These are phyloP conservation scores for Comarum palustre DNA, from an alignment of 306 rosid species.

Conservation along the genomic window DNA sequence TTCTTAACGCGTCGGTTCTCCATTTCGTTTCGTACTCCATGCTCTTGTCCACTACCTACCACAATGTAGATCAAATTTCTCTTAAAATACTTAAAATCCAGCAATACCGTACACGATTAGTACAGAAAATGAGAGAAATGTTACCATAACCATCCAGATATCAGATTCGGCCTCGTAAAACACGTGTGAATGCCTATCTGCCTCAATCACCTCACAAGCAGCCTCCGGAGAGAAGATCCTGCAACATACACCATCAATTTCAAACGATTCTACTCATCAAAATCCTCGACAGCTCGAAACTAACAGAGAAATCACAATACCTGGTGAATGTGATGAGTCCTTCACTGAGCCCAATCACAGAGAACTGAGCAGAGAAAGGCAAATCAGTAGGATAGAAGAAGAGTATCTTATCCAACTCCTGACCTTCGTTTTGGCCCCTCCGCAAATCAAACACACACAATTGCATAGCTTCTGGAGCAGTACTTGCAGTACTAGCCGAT, in stretches of 20 bases:
- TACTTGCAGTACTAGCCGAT: slow-evolving; percentile 35
- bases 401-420: slow-evolving; percentile 88
- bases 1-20: slow-evolving; percentile 74
- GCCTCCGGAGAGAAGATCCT: slow-evolving; percentile 92
- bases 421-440: slow-evolving; percentile 95
- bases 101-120: neutral
- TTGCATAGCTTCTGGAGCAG: slow-evolving; percentile 48
- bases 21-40: slow-evolving; percentile 77
- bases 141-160: slow-evolving; percentile 92
- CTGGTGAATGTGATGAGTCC: slow-evolving; percentile 95
- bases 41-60: slow-evolving; percentile 82
- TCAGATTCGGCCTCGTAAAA: slow-evolving; percentile 83
- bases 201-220: slow-evolving; percentile 85
- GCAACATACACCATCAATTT: slow-evolving; percentile 15
- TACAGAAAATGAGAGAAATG: neutral
- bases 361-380: slow-evolving; percentile 79
- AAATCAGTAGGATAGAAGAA: slow-evolving; percentile 83
- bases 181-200: slow-evolving; percentile 77
- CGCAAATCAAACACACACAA: slow-evolving; percentile 81
- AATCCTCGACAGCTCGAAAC: neutral
- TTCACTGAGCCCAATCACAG: slow-evolving; percentile 93
- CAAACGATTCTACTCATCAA: neutral
- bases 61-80: slow-evolving; percentile 14
- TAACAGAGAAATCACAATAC: slow-evolving; percentile 27
- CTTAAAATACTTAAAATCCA: neutral